Evolutionary conservation across 2,329 filamentous ascomycete genomes (phyloP).

Genomic region (Nemania sp.): DNA sequence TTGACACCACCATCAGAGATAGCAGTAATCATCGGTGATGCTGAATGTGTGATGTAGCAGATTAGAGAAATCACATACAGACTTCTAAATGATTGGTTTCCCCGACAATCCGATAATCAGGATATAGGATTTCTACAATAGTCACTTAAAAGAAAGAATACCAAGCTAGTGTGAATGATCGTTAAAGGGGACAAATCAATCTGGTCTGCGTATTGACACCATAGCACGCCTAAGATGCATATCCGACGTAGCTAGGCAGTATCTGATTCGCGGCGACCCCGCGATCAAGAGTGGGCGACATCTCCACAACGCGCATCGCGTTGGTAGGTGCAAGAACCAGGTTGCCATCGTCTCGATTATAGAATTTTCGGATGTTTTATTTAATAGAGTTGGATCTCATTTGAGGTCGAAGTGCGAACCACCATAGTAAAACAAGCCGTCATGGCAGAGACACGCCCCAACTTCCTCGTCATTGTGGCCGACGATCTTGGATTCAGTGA

Average conservation of each 20-base stretch:
- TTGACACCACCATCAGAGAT: neutral
- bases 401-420: conserved; percentile 9
- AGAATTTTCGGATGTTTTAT: neutral
- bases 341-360: conserved; percentile 14
- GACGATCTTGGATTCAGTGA: conserved; percentile 37
- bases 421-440: neutral
- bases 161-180: neutral
- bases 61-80: neutral
- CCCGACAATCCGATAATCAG: neutral
- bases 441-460: conserved; percentile 33
- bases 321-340: conserved; percentile 11
- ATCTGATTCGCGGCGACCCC: conserved; percentile 14
- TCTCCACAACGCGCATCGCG: conserved; percentile 10
- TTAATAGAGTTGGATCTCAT: conserved; percentile 13
- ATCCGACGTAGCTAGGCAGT: conserved; percentile 4
- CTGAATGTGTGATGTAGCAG: neutral
- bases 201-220: conserved; percentile 4
- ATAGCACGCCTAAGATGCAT: neutral
- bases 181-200: neutral
- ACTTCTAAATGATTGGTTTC: neutral
- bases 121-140: conserved; percentile 4
- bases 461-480: conserved; percentile 35
- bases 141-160: conserved; percentile 5
- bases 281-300: conserved; percentile 16
- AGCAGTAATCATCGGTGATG: neutral